Conservation (phyloP, 345 rosid species). For the Jatropha curcas region DNA sequence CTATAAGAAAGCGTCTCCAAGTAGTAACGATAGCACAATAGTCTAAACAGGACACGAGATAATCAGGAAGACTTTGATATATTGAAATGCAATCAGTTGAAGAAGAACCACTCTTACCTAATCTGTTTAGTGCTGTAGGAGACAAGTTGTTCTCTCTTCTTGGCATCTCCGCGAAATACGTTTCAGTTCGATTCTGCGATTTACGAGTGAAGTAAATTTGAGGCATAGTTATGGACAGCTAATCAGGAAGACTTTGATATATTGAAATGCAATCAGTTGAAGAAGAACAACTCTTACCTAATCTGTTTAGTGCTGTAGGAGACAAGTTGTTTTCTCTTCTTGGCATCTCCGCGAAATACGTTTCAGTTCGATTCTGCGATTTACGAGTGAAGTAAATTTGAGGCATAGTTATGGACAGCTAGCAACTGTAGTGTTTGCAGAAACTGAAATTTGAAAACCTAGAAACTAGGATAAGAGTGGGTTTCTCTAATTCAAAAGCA, state of each 20-base stretch:
- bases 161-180: not conserved
- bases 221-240: slow-evolving; percentile 13
- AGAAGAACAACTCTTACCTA: not conserved
- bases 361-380: not conserved
- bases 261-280: not conserved
- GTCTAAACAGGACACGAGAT: slow-evolving; percentile 6
- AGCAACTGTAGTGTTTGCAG: too few species aligned
- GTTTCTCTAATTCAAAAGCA: too few species aligned
- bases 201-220: not conserved
- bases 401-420: slow-evolving; percentile 12
- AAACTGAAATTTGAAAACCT: too few species aligned
- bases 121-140: not conserved
- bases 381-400: not conserved
- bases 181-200: not conserved
- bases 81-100: not conserved
- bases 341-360: not conserved
- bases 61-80: slow-evolving; percentile 7
- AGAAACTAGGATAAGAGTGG: too few species aligned
- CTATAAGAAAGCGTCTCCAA: too few species aligned
- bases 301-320: not conserved
- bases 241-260: slow-evolving; percentile 7
- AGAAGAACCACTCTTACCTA: not conserved
- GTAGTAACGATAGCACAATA: not conserved
- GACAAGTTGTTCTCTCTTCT: not conserved
- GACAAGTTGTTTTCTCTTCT: not conserved